Evolutionary conservation across 2,329 filamentous ascomycete species (phyloP), one percentile per base, ranked within the genome.

Genomic region (Stenocarpella maydis): DNA sequence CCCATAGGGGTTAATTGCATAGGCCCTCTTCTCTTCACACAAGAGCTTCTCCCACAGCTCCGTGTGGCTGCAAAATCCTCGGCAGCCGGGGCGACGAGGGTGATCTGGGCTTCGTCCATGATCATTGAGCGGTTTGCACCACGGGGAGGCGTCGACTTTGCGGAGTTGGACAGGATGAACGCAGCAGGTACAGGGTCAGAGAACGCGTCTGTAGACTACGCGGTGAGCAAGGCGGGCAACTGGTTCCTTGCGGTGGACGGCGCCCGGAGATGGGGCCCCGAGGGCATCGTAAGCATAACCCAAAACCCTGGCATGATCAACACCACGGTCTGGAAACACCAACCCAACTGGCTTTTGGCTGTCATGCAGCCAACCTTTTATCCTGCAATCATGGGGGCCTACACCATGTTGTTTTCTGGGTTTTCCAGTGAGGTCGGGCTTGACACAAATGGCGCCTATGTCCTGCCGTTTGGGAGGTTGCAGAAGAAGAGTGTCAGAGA

Each of bases 41-140:
- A 76, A 47, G 72, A 79, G 1, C 77, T 83, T 2, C 41, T 78
- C 19, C 77, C 79, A 19, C 75, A 76, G 21, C 76, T 83, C 15
- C 76, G 73, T 10, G 75, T 73, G 9, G 77, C 80, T 1, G 75
- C 71, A 6, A 63, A 54, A 15, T 54, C 17, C 43, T 68, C 34
- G 43, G 70, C 19, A 7, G 72, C 9, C 14, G 76, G 76, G 15
- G 66, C 72, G 5, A 76, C 77, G 21, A 75, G 74, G 67, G 74
- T 80, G 3, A 69, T 80, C 31, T 80, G 78, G 77, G 75, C 76
- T 2, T 72, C 75, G 0, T 71, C 70, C 31, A 52, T 71, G 55
- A 69, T 71, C 15, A 67, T 71, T 15, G 68, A 71, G 49, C 55
- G 67, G 7, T 67, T 69, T 19, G 64, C 70, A 6, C 70, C 68